Evolutionary conservation across 2,329 filamentous ascomycete genomes (phyloP).

Genomic region (Aureobasidium sp.): DNA sequence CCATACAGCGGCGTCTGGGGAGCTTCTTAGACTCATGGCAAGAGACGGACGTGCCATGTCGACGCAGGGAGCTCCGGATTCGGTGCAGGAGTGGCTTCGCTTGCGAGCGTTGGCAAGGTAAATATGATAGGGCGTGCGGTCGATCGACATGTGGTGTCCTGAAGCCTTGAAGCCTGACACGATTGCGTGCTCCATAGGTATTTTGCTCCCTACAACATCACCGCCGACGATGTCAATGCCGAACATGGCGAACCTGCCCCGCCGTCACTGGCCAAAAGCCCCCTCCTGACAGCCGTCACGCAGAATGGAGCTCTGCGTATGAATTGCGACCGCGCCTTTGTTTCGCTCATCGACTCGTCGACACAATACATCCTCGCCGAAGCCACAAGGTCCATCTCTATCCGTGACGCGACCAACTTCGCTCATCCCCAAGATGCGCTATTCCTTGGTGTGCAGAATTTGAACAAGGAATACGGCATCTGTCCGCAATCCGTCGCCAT

Average conservation of each 20-base stretch:
- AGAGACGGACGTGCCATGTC: background rate
- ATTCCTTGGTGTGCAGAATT: conserved; percentile 27
- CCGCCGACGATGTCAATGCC: background rate
- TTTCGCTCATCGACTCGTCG: conserved; percentile 31
- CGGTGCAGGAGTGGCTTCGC: conserved; percentile 7
- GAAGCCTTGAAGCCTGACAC: background rate
- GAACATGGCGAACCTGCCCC: background rate
- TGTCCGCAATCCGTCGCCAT: conserved; percentile 27
- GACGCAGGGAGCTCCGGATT: background rate
- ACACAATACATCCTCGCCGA: conserved; percentile 33
- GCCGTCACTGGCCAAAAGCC: background rate
- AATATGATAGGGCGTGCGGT: too few species aligned
- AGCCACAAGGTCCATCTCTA: conserved; percentile 27
- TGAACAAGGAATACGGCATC: conserved; percentile 27
- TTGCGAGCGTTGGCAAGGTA: conserved; percentile 1
- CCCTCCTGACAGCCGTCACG: conserved; percentile 21
- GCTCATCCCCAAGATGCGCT: conserved; percentile 22
- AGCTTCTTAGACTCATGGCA: background rate
- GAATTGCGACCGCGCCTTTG: conserved; percentile 27
- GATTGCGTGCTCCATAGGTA: background rate
- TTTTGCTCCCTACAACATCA: conserved; percentile 4
- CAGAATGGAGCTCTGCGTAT: conserved; percentile 32
- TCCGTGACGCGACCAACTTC: conserved; percentile 18
- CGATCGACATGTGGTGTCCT: too few species aligned
- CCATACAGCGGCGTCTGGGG: background rate